Percentiles rank a stretch among this genome's conserved stretches.
These are phyloP conservation scores for Russula sp. DNA, from an alignment of 768 basidiomycete species.

Conservation along the genomic window DNA sequence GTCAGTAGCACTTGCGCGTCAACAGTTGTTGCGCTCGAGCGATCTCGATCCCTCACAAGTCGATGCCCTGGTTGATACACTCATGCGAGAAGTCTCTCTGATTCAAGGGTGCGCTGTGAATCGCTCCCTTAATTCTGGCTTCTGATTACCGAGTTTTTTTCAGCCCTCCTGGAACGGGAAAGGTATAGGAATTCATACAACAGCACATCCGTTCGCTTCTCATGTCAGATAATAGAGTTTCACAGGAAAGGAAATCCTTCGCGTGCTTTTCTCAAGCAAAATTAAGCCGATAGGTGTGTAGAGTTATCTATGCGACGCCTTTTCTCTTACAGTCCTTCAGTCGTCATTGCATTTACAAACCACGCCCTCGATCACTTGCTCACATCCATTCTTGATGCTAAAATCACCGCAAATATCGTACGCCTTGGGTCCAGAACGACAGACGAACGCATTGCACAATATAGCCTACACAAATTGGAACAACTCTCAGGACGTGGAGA, in stretches of 20 bases:
- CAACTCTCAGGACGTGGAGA: slow-evolving; percentile 37
- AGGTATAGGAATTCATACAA: slow-evolving; percentile 37
- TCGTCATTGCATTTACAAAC: slow-evolving; percentile 65
- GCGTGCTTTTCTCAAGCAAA: slow-evolving; percentile 51
- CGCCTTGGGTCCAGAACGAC: slow-evolving; percentile 62
- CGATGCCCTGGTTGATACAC: slow-evolving; percentile 56
- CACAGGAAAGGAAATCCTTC: slow-evolving; percentile 63
- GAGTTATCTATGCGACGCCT: not conserved
- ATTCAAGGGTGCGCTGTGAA: slow-evolving; percentile 57
- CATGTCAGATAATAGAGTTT: slow-evolving; percentile 40
- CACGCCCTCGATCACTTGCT: slow-evolving; percentile 76
- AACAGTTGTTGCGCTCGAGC: slow-evolving; percentile 42
- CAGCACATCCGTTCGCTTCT: not conserved
- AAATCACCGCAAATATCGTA: slow-evolving; percentile 57
- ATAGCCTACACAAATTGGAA: slow-evolving; percentile 56
- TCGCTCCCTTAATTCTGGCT: not conserved
- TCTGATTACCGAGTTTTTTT: not conserved
- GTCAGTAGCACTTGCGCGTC: slow-evolving; percentile 45
- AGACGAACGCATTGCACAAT: slow-evolving; percentile 55
- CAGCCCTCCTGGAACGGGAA: slow-evolving; percentile 76
- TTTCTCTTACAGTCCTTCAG: slow-evolving; percentile 7
- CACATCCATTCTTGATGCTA: slow-evolving; percentile 53
- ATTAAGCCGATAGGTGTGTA: slow-evolving; percentile 44
- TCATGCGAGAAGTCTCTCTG: slow-evolving; percentile 55
- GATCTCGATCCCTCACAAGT: slow-evolving; percentile 66